These are phyloP conservation scores for Ochromonas danica DNA, from an alignment of 108 stramenopile species.

Conservation along the genomic window DNA sequence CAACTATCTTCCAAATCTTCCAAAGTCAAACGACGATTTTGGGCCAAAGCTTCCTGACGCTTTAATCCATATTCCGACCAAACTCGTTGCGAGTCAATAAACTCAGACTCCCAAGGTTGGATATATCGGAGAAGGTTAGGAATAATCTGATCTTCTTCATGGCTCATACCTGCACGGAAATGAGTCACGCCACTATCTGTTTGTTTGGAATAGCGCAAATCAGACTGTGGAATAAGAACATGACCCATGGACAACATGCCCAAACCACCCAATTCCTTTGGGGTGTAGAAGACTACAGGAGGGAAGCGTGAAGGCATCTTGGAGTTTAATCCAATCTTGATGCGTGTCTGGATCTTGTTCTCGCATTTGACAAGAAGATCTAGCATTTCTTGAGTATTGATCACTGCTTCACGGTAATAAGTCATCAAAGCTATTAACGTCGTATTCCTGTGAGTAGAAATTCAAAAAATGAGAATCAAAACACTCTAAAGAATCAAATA, in stretches of 20 bases:
- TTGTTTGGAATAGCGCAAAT: constrained; percentile 96
- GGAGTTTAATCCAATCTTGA: constrained; percentile 98
- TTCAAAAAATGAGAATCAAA: neutral
- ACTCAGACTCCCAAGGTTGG: constrained; percentile 98
- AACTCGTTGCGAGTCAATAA: constrained; percentile 96
- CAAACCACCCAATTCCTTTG: constrained; percentile 97
- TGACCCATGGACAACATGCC: constrained; percentile 99
- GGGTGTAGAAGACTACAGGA: constrained; percentile 66
- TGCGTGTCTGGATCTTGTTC: constrained; percentile 98
- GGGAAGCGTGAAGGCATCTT: constrained; percentile 90
- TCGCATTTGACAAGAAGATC: constrained; percentile 79
- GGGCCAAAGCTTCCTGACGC: constrained; percentile 97
- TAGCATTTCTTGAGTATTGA: constrained; percentile 94
- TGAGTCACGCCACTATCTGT: constrained; percentile 96
- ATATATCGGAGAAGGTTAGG: constrained; percentile 97
- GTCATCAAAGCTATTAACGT: constrained; percentile 95
- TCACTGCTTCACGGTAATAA: constrained; percentile 97
- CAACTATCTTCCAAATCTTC: constrained; percentile 99
- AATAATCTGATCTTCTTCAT: constrained; percentile 97
- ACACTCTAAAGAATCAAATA: neutral
- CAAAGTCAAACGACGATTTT: constrained; percentile 94
- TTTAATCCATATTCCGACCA: constrained; percentile 99
- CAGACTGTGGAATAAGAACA: constrained; percentile 96
- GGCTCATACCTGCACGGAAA: constrained; percentile 94
- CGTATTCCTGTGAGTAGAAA: neutral